Evolutionary conservation across 2,329 filamentous ascomycete genomes (phyloP).

Genomic region (Drechslera avenae): DNA sequence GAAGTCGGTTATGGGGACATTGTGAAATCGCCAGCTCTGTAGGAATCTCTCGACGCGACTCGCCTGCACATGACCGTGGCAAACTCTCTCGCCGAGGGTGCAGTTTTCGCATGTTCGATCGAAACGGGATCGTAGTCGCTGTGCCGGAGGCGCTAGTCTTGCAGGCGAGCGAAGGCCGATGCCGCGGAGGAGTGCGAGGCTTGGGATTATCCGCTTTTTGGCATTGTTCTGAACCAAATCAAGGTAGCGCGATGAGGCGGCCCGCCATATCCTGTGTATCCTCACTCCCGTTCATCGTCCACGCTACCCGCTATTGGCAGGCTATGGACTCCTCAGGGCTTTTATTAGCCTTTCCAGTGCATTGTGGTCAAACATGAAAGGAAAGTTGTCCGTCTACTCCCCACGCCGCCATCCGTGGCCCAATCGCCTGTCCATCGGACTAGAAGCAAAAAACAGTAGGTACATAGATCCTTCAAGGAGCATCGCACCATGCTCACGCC

Average conservation of each 20-base stretch:
- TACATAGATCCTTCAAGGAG: neutral
- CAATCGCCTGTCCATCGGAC: constrained; percentile 1
- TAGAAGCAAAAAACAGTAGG: constrained; percentile 4
- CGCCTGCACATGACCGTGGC: constrained; percentile 1
- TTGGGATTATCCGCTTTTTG: constrained; percentile 6
- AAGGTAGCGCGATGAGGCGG: constrained; percentile 4
- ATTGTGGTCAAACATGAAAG: constrained; percentile 1
- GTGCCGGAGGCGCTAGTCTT: constrained; percentile 2
- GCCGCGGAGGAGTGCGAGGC: constrained; percentile 2
- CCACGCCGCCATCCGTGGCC: neutral
- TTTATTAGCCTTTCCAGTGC: neutral
- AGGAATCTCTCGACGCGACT: neutral
- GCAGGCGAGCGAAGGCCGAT: constrained; percentile 1
- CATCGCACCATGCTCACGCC: neutral
- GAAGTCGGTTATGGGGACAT: neutral
- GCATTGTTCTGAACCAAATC: neutral
- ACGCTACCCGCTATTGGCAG: neutral
- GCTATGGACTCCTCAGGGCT: neutral
- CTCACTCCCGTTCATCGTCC: constrained; percentile 4
- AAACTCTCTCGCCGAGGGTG: neutral
- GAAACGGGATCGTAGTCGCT: constrained; percentile 1
- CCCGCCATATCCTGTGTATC: neutral
- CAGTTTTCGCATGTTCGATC: constrained; percentile 5
- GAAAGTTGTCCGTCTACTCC: neutral
- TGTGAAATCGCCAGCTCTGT: neutral